Evolutionary conservation across 2,329 filamentous ascomycete species (phyloP), one percentile per base, ranked within the genome.

Genomic region (Fusarium sublunatum): DNA sequence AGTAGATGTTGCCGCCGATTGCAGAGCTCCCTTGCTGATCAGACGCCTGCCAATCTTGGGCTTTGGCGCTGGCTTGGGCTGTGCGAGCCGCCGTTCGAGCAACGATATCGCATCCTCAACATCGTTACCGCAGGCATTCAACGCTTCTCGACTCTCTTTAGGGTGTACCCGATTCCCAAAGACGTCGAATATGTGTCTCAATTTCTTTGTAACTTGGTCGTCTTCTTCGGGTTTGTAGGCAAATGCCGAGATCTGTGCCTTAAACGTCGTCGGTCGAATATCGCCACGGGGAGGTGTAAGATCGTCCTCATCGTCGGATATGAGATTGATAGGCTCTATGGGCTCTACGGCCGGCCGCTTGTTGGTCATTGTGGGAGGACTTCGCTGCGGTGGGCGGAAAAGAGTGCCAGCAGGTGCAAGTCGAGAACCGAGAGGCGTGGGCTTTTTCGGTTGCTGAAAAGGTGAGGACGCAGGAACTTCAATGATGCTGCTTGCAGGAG

Each of bases 401-500:
- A 82, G 76, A 0, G 92, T 96, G 7, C 92, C 91, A 41, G 88
- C 84, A 26, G 92, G 91, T 32, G 91, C 91, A 80, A 96, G 90
- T 40, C 86, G 77, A 61, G 81, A 87, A 22, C 83, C 85, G 25
- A 79, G 58, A 44, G 66, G 66, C 25, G 71, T 52, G 26, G 68
- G 54, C 46, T 70, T 68, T 50, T 69, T 74, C 73, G 67, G 72
- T 69, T 68, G 71, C 57, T 85, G 84, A 54, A 88, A 83, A 2
- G 93, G 93, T 1, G 94, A 97, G 4, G 93, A 97, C n/a, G 92
- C 91, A 28, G 90, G 88, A 4, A 97, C 93, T 75, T 97, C 93
- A 53, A 97, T 73, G 15, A 80, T 70, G 31, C 79, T 78, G 43
- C 79, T 78, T 25, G 75, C 68, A 8, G 79, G 79, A 0, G 83